Conservation (phyloP, 495 filamentous ascomycete species). For the Venustampulla echinocandica region DNA sequence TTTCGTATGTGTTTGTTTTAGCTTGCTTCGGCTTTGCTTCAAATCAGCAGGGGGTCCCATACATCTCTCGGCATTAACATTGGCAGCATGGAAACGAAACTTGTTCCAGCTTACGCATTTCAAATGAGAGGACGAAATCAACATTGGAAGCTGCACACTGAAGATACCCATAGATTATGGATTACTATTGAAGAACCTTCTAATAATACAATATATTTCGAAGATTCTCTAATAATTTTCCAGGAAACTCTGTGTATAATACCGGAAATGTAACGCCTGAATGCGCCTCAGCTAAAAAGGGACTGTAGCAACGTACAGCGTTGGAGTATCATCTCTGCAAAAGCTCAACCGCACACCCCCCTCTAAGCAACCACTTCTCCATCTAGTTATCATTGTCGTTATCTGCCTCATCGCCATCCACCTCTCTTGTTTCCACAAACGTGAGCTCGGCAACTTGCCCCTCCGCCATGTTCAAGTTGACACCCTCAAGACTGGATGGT, state of each 20-base stretch:
- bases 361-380: too few species aligned
- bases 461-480: conserved; percentile 41
- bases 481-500: conserved; percentile 31
- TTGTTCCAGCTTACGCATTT: too few species aligned
- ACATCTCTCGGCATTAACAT: too few species aligned
- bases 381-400: conserved; percentile 25
- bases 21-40: too few species aligned
- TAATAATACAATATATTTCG: background rate
- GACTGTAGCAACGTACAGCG: background rate
- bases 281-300: background rate
- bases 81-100: too few species aligned
- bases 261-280: background rate
- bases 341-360: background rate
- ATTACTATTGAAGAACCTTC: too few species aligned
- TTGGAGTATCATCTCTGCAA: background rate
- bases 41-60: too few species aligned
- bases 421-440: conserved; percentile 36
- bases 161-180: too few species aligned
- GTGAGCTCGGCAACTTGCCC: conserved; percentile 41
- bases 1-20: too few species aligned
- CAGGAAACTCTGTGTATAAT: background rate
- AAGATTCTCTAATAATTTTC: background rate
- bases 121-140: too few species aligned
- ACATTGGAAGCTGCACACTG: too few species aligned
- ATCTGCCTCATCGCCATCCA: conserved; percentile 14